Evolutionary conservation across 805 yeast species (phyloP).

Genomic region (Ogataea salicorniae): DNA sequence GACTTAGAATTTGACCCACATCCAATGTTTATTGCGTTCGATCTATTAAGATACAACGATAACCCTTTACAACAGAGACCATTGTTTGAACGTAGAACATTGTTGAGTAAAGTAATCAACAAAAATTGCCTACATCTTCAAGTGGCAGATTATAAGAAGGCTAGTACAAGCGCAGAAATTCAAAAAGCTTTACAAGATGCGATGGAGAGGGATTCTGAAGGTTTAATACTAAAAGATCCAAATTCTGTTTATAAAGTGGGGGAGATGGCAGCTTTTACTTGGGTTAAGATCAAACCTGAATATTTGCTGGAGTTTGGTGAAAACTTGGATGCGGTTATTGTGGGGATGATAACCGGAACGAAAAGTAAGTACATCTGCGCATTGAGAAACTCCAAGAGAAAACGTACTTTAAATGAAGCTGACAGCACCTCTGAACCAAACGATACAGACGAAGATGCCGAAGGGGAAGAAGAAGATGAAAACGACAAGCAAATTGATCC

Average conservation of each 20-base stretch:
- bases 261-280: conserved; percentile 48
- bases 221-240: conserved; percentile 69
- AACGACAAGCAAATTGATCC: conserved; percentile 6
- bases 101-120: conserved; percentile 39
- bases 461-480: conserved; percentile 2
- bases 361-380: conserved; percentile 78
- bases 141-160: conserved; percentile 37
- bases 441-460: conserved; percentile 21
- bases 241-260: conserved; percentile 54
- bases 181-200: conserved; percentile 51
- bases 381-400: conserved; percentile 33
- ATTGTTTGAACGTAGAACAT: conserved; percentile 49
- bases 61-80: conserved; percentile 49
- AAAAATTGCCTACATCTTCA: conserved; percentile 47
- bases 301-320: conserved; percentile 84
- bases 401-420: background rate
- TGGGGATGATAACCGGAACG: conserved; percentile 71
- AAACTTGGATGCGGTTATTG: conserved; percentile 69
- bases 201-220: conserved; percentile 67
- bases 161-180: conserved; percentile 47
- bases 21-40: conserved; percentile 67
- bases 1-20: conserved; percentile 19
- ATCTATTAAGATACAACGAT: conserved; percentile 67
- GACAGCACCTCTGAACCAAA: conserved; percentile 13
- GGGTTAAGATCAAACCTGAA: conserved; percentile 92